These are phyloP conservation scores for Magnusiomyces sp. DNA, from an alignment of 1,139 yeast species.

Conservation along the genomic window DNA sequence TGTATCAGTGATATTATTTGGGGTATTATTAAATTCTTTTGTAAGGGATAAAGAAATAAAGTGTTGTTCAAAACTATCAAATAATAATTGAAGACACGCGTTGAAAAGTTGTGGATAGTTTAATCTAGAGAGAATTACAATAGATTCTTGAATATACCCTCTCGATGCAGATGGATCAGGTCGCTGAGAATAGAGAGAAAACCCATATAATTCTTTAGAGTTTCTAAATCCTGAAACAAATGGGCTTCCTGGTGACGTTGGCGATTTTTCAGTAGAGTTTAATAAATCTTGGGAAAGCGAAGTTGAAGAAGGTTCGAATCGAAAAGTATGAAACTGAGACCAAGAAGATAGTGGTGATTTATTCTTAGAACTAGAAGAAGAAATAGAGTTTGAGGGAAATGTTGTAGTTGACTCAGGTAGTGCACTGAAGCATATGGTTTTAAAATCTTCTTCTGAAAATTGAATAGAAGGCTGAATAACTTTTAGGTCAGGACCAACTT, in stretches of 20 bases:
- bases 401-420: constrained; percentile 24
- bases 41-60: constrained; percentile 14
- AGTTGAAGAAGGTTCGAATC: constrained; percentile 14
- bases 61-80: constrained; percentile 15
- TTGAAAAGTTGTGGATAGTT: constrained; percentile 23
- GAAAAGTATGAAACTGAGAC: constrained; percentile 21
- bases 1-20: background rate
- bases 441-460: constrained; percentile 23
- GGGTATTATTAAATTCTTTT: constrained; percentile 3
- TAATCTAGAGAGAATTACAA: constrained; percentile 23
- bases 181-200: constrained; percentile 22
- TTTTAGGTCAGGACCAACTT: constrained; percentile 31
- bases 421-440: constrained; percentile 26
- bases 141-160: constrained; percentile 26
- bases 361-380: background rate
- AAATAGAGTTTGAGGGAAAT: constrained; percentile 5
- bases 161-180: constrained; percentile 17
- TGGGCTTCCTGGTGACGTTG: no score
- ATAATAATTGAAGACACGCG: constrained; percentile 19
- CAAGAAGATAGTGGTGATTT: background rate
- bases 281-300: constrained; percentile 4
- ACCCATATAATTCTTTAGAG: constrained; percentile 17
- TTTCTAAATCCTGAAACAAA: no score
- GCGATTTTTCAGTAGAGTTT: background rate
- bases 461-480: constrained; percentile 24